A percentile compares a stretch with the other conserved stretches of the same genome.
phyloP scores from a whole-genome alignment of 176 grass and related monocot genomes.

The Avena eriantha region DNA sequence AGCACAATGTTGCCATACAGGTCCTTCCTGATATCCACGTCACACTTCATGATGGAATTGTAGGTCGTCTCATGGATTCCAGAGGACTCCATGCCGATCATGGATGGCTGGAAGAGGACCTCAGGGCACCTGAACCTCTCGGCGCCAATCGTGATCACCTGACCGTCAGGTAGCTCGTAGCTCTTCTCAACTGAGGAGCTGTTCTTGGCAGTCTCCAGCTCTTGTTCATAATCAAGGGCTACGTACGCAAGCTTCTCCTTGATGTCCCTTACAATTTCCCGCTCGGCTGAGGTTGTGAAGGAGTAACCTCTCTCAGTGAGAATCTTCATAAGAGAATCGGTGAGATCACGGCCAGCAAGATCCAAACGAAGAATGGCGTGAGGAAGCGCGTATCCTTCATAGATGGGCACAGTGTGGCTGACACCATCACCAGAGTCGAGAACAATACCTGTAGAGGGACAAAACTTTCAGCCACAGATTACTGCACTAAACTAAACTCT shows the following conservation, averaged over 20 bases:
- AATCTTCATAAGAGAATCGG: conserved; percentile 74
- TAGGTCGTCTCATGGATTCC: conserved; percentile 88
- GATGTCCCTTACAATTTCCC: conserved; percentile 83
- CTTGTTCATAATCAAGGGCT: conserved; percentile 71
- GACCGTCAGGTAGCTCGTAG: conserved; percentile 80
- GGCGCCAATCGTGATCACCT: conserved; percentile 74
- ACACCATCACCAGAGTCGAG: conserved; percentile 88
- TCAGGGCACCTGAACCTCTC: conserved; percentile 88
- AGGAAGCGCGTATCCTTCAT: conserved; percentile 74
- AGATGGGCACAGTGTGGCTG: conserved; percentile 78
- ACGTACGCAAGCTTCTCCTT: conserved; percentile 83
- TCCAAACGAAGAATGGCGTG: conserved; percentile 82
- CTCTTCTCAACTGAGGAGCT: conserved; percentile 79
- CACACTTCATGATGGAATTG: conserved; percentile 96
- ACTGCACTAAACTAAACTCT: neutral
- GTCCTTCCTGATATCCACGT: conserved; percentile 84
- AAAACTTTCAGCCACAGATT: conserved; percentile 33
- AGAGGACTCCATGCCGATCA: conserved; percentile 77
- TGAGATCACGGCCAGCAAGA: conserved; percentile 72
- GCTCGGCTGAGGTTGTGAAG: conserved; percentile 70
- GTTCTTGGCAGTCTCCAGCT: conserved; percentile 75
- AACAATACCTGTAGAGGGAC: conserved; percentile 58
- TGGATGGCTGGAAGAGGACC: conserved; percentile 87
- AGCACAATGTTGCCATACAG: conserved; percentile 82
- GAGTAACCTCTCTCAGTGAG: conserved; percentile 73